These are phyloP conservation scores for Boletus rubroflammeus DNA, from an alignment of 768 basidiomycete species.

Conservation along the genomic window DNA sequence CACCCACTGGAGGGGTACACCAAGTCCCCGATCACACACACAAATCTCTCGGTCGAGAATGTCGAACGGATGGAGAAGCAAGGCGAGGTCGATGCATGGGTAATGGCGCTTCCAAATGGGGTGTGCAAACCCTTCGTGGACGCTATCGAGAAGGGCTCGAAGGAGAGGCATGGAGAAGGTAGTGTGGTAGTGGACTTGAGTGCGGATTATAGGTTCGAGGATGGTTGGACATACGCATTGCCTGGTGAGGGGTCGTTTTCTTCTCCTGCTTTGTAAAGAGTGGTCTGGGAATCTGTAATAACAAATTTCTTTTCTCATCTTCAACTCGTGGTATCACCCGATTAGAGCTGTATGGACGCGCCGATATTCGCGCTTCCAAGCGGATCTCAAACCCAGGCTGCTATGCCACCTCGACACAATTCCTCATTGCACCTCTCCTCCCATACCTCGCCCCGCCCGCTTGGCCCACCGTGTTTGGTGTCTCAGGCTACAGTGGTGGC, in stretches of 20 bases:
- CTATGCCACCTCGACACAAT: conserved; percentile 90
- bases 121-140: conserved; percentile 96
- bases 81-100: conserved; percentile 94
- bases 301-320: conserved; percentile 34
- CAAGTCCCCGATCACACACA: conserved; percentile 70
- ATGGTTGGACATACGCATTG: conserved; percentile 95
- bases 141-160: conserved; percentile 77
- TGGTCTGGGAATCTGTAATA: conserved; percentile 34
- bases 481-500: conserved; percentile 94
- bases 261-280: conserved; percentile 25
- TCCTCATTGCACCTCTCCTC: conserved; percentile 87
- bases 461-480: conserved; percentile 83
- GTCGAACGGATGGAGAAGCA: conserved; percentile 87
- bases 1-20: conserved; percentile 75
- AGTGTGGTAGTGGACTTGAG: conserved; percentile 90
- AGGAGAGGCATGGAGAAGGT: conserved; percentile 40
- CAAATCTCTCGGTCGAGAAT: conserved; percentile 73
- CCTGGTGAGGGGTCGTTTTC: conserved; percentile 77
- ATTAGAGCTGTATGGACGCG: conserved; percentile 84
- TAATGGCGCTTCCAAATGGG: conserved; percentile 99
- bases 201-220: conserved; percentile 94
- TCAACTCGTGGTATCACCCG: background rate
- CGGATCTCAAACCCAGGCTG: conserved; percentile 97
- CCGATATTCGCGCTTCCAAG: conserved; percentile 62
- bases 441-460: conserved; percentile 55